Evolutionary conservation across 208 protist genomes (phyloP), one percentile per base, ranked within the genome.

Genomic region (Herpetomonas tarakana): DNA sequence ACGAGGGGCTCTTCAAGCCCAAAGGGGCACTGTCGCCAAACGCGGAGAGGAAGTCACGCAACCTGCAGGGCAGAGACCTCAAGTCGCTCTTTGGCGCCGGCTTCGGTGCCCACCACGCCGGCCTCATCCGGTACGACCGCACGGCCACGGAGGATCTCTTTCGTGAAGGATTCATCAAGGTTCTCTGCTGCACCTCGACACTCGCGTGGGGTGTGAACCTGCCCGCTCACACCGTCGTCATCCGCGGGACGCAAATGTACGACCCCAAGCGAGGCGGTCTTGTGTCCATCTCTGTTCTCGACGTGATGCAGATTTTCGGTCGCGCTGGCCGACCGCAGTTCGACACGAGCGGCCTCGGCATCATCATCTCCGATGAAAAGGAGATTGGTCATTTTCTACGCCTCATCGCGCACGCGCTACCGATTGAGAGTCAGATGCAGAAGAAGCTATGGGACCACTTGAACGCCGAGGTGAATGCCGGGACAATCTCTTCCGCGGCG

Each of bases 191-290:
- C 76, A 99, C 99, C 24, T 98, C 98, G 29, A 99, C 99, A 14
- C 88, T 99, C 19, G 98, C 99, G 27, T 99, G 98, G 98, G 99
- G 99, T 74, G 98, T 99, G 22, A 99, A 99, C 80, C 68, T 99
- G 25, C 99, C 99, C 7, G 98, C 98, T 2, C 98, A 99, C 74
- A 98, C 97, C 6, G 98, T 99, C 27, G 86, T 99, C 35, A 99
- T 99, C 80, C 98, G 99, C 61, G 99, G 94, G 38, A 98, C 95
- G 25, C 76, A 97, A 60, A 68, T 98, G 52, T 98, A 98, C 74
- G 93, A 98, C 74, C 77, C 96, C 39, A 97, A 98, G 74, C 83
- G 91, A 51, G 95, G 97, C 74, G 81, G 82, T 26, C 94, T 97
- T 46, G 92, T 98, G 1, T 98, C 99, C 46, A 87, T 99, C 30